Base-by-base conservation (phyloP, 768 basidiomycete genomes). In the Suillus ampliporus region DNA sequence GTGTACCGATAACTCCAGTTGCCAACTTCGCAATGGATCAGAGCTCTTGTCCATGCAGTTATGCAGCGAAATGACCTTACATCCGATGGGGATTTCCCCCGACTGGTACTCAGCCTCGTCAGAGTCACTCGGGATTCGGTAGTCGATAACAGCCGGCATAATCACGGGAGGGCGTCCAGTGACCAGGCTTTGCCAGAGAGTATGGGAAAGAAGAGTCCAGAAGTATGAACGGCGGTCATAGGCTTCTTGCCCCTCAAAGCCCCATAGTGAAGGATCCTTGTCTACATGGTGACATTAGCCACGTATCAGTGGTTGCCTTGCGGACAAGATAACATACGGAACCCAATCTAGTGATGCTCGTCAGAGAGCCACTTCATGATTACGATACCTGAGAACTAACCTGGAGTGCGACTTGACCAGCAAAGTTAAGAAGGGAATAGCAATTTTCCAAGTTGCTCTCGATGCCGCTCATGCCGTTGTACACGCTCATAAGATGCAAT, bases 161-260 rank as follows among this genome's bases (percentile, higher is more conserved):
- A 85, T 76, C 26, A 72, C 74, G 15, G 83, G 83, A 6, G 85
- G 84, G 41, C 83, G 76, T 21, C 85, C 85, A 15, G 80, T 82
- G 17, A 82, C 73, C 23, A 84, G 51, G 64, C 82, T 82, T 82
- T 84, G 83, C 83, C 84, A 85, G 47, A 84, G 68, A n/a, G 80
- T 77, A 15, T 73, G 80, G 28, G 78, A 61, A 65, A 85, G 72
- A 35, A 86, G 72, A 67, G 83, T 82, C 83, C 84, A 86, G 71
- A 86, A 86, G 73, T 83, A 85, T 9, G 79, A 74, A 23, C 85
- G 79, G 61, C 84, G 78, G 31, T 83, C 82, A 64, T 86, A 85
- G 8, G 80, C 82, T 50, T 84, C 84, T 57, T 78, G 81, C 14
- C 79, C 83, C 50, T 76, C 59, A 52, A 87, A 77, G 43, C 80